Base-by-base conservation (phyloP, 202 grass and related monocot species). In the Alloteropsis angusta region DNA sequence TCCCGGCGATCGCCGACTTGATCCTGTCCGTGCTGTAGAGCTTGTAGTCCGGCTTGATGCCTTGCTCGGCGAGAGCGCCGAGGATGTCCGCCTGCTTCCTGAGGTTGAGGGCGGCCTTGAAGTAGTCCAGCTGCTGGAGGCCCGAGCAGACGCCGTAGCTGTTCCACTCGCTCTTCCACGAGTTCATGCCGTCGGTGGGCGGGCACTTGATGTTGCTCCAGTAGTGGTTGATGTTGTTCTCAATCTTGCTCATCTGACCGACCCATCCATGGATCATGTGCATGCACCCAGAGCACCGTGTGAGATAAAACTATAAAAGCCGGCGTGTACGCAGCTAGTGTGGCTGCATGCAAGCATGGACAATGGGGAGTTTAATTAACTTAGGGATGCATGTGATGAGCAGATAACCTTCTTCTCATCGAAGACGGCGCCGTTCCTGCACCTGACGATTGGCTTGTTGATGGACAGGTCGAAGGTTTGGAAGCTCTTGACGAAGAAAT, bases 171-270 rank as follows among this genome's bases (percentile, higher is more conserved):
- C 60, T 79, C 68, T 50, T 86, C 83, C 79, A 89, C 1, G 37
- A 4, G 59, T 15, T 32, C 35, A 49, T 11, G n/a, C 53, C 46
- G 68, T 85, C 49, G 28, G 47, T 89, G 36, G 74, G 54, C 1
- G 87, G 87, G 25, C 87, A 89, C 73, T 68, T 82, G 60, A 85
- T 54, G 60, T 75, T 89, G 74, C 34, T 70, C 83, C 83, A 85
- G 83, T 85, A 85, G 43, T 76, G 41, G 57, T 89, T 71, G 16
- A 89, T 25, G 34, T 48, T 81, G 54, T 89, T 84, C 47, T 64
- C 59, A 11, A 82, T 72, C 35, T 55, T 42, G 7, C 71, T 34
- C 2, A 85, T 19, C 83, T 89, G 67, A 25, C 21, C 6, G 5
- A 41, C 21, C 17, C 0, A 22, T 39, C 6, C 10, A 30, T 35